Evolutionary conservation across 2,329 filamentous ascomycete genomes (phyloP), one percentile per base, ranked within the genome.

Genomic region (Penicillium griseofulvum): DNA sequence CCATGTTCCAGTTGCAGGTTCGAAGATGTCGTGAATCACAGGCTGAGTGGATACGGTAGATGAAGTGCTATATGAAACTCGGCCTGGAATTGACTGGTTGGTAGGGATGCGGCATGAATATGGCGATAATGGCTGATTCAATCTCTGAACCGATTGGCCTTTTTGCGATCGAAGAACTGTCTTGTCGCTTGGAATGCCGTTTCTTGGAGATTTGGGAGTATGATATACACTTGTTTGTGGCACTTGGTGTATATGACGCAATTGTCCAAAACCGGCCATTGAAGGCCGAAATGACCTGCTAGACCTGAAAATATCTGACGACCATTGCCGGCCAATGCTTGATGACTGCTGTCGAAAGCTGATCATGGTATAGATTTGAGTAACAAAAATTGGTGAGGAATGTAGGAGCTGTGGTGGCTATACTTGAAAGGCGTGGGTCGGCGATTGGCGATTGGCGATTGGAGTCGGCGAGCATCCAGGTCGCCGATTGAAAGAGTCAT

Each of bases 1-100:
- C 81, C 81, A 87, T 17, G 84, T 85, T 3, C 76, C 75, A 0
- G 84, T 81, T 5, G 58, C 63, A 0, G 57, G 39, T 53, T 81
- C 79, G 38, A 72, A 72, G 1, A 71, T 8, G n/a, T 61, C 53
- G 49, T 73, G 65, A 3, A 72, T 62, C 4, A 57, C 64, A 26
- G 70, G 69, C 24, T 44, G 37, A 1, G 48, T 24, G 17, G 33
- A 36, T 17, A 16, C 38, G 33, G 39, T 42, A 24, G 56, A 16
- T 37, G 24, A 26, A 14, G 56, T 63, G 51, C 49, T 57, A 31
- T 60, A 55, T 39, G 19, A n/a, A n/a, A 36, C 19, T 26, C 19
- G 53, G 11, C 8, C n/a, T 41, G 29, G 14, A 38, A 11, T 22
- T 46, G 16, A 29, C 11, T 28, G 38, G 11, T n/a, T 17, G 36